Base-by-base conservation (phyloP, 2,329 filamentous ascomycete genomes). In the Ophiostoma australiae region DNA sequence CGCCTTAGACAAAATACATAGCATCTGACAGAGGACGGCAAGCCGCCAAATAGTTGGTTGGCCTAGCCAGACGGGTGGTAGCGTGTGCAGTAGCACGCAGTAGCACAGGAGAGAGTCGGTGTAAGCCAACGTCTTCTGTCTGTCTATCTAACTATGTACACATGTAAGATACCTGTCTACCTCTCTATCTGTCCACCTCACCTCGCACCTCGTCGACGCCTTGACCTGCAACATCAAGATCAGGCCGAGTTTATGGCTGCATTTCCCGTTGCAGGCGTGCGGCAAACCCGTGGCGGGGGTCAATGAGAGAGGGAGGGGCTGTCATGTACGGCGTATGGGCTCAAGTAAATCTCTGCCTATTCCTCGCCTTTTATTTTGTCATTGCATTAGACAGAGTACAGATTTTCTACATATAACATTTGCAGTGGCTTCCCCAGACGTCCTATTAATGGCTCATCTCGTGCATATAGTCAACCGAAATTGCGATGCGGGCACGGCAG, bases 401-500 rank as follows among this genome's bases (percentile, higher is more conserved):
- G 17, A 48, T 48, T 48, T 48, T 48, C 5, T 20, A n/a, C 44
- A 48, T 48, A 20, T 17, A 20, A 20, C 44, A 20, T 58, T 31
- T 58, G 27, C 52, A 27, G 44, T 48, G 44, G 44, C 23, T 58
- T 58, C 52, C 52, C 52, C 52, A 27, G 52, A 58, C 52, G 23
- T 27, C 52, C 44, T 48, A 48, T 23, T 58, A 58, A 58, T 58
- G 52, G 52, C 52, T 58, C 52, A 58, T 58, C 23, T 27, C 27
- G n/a, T 27, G 20, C 44, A 48, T 48, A 48, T 58, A 13, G 52
- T 27, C 52, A 58, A 23, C n/a, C 52, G 23, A 58, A 23, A 58
- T 58, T 58, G 52, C 52, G 52, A 58, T 58, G 52, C 52, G 52
- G n/a, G 52, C 23, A 58, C 52, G 52, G 52, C 52, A 58, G 52